Conservation (phyloP, 805 yeast genomes). For the Blastobotrys peoriensis region DNA sequence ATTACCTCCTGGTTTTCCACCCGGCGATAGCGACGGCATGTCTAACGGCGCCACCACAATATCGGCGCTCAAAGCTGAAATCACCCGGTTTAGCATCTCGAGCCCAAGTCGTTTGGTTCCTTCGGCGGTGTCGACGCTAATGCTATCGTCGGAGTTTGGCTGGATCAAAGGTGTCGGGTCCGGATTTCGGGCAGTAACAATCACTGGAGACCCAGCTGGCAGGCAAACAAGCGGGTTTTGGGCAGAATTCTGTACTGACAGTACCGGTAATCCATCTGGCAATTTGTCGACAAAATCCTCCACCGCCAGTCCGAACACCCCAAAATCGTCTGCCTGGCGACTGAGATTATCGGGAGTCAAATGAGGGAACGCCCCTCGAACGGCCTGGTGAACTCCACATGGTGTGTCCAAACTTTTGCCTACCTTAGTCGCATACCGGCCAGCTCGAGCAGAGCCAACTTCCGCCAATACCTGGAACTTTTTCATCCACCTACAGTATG, state of each 20-base stretch:
- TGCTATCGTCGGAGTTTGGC: conserved; percentile 29
- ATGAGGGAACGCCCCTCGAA: conserved; percentile 37
- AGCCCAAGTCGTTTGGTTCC: conserved; percentile 30
- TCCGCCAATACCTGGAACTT: conserved; percentile 19
- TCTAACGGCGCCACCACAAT: conserved; percentile 33
- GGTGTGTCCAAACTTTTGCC: conserved; percentile 6
- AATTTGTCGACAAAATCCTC: conserved; percentile 35
- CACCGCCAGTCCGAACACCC: conserved; percentile 27
- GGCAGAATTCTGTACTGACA: conserved; percentile 2
- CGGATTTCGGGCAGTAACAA: conserved; percentile 27
- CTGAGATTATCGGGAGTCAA: conserved; percentile 36
- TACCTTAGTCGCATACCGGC: conserved; percentile 14
- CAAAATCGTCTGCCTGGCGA: conserved; percentile 16
- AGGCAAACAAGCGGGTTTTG: conserved; percentile 21
- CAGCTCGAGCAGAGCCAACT: conserved; percentile 22
- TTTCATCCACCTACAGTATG: too few relatives aligned
- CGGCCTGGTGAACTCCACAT: conserved; percentile 28
- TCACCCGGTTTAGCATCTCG: conserved; percentile 18
- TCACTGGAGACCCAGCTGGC: conserved; percentile 25
- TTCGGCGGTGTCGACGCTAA: conserved; percentile 33
- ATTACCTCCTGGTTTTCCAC: conserved; percentile 31
- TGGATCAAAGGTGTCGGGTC: conserved; percentile 28
- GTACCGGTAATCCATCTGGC: conserved; percentile 15
- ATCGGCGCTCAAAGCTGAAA: conserved; percentile 25
- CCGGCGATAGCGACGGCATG: conserved; percentile 26